Conservation (phyloP, 108 stramenopile genomes). For the Skeletonema menzelii region DNA sequence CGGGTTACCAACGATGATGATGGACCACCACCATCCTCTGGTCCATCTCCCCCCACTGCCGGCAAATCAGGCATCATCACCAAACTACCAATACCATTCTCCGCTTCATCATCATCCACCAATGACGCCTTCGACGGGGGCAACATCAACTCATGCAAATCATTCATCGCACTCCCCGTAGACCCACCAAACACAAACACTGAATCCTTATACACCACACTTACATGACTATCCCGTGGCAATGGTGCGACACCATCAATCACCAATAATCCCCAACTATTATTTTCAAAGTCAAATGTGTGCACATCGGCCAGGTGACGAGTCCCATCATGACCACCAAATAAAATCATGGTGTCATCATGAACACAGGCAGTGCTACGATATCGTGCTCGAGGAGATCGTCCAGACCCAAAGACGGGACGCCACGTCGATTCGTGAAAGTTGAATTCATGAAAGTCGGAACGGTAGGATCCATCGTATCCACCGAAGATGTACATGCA, state of each 20-base stretch:
- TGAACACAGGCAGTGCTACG: conserved; percentile 90
- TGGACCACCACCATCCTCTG: conserved; percentile 29
- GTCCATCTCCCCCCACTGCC: conserved; percentile 7
- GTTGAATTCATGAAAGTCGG: conserved; percentile 90
- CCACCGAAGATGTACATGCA: conserved; percentile 91
- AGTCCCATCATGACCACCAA: conserved; percentile 96
- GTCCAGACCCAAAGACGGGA: conserved; percentile 76
- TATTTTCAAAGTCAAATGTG: conserved; percentile 86
- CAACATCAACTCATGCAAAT: conserved; percentile 90
- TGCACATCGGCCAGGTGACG: conserved; percentile 94
- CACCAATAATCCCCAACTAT: conserved; percentile 69
- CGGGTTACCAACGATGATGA: conserved; percentile 8
- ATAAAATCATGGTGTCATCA: conserved; percentile 79
- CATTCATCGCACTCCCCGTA: conserved; percentile 95
- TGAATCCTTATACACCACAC: conserved; percentile 76
- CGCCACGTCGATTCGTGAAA: conserved; percentile 70
- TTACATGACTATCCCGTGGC: conserved; percentile 92
- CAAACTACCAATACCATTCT: conserved; percentile 15
- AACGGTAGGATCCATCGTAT: conserved; percentile 93
- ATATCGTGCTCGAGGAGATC: conserved; percentile 93
- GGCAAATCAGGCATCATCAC: conserved; percentile 1
- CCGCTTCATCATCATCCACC: neutral
- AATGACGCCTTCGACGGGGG: conserved; percentile 44
- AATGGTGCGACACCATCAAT: conserved; percentile 82
- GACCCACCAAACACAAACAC: conserved; percentile 92